A percentile compares a stretch with the other conserved stretches of the same genome.
These are phyloP conservation scores for Fusarium marasasianum DNA, from an alignment of 2,329 filamentous ascomycete species.

Conservation along the genomic window DNA sequence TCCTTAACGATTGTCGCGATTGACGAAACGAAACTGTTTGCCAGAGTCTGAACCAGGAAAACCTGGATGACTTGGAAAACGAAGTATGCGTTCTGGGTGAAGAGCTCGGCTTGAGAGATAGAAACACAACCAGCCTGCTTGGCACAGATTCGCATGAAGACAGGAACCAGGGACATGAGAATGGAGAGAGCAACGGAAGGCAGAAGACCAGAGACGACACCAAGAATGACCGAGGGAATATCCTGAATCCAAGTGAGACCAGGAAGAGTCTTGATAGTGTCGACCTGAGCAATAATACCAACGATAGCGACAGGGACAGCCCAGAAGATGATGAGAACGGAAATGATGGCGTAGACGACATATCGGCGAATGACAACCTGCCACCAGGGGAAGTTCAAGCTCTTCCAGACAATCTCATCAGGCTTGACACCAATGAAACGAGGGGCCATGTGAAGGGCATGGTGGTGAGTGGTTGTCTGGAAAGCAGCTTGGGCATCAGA, in stretches of 20 bases:
- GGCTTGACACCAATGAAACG: slow-evolving; percentile 85
- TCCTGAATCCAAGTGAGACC: slow-evolving; percentile 79
- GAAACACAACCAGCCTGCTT: slow-evolving; percentile 83
- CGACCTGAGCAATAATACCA: slow-evolving; percentile 85
- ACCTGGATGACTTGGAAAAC: slow-evolving; percentile 92
- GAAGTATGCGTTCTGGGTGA: slow-evolving; percentile 93
- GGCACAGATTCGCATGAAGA: slow-evolving; percentile 72
- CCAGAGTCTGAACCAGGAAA: slow-evolving; percentile 85
- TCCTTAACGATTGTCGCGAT: slow-evolving; percentile 69
- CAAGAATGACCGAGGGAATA: slow-evolving; percentile 75
- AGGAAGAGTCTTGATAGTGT: slow-evolving; percentile 70
- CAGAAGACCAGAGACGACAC: slow-evolving; percentile 83
- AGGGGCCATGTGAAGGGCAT: slow-evolving; percentile 84
- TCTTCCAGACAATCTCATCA: slow-evolving; percentile 86
- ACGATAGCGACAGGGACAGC: slow-evolving; percentile 79
- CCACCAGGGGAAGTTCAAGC: slow-evolving; percentile 76
- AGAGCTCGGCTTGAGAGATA: slow-evolving; percentile 81
- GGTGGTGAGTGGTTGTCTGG: slow-evolving; percentile 83
- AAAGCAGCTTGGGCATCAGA: slow-evolving; percentile 85
- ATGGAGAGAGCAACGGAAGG: slow-evolving; percentile 82
- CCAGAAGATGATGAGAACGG: slow-evolving; percentile 86
- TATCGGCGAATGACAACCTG: slow-evolving; percentile 76
- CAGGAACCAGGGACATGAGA: slow-evolving; percentile 84
- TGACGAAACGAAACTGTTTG: slow-evolving; percentile 79
- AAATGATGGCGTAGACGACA: slow-evolving; percentile 71